A percentile compares a stretch with the other conserved stretches of the same genome.
Conservation (phyloP, 2,329 filamentous ascomycete genomes). For the Fusarium sterilihyphosum region DNA sequence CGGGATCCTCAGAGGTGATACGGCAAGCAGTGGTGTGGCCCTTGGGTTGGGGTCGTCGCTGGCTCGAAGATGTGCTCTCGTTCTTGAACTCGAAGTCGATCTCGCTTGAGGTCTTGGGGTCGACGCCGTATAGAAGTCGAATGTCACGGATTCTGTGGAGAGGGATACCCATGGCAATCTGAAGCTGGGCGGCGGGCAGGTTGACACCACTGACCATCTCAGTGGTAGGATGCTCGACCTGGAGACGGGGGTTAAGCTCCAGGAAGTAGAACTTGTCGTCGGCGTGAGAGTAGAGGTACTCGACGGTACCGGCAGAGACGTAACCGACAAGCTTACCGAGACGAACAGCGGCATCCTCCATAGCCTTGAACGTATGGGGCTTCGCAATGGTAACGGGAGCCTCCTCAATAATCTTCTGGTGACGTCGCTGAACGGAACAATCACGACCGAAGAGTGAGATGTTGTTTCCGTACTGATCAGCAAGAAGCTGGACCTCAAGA, state of each 20-base stretch:
- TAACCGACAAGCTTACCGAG: slow-evolving; percentile 95
- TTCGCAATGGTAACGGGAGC: slow-evolving; percentile 97
- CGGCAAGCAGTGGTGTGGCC: slow-evolving; percentile 98
- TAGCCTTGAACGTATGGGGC: slow-evolving; percentile 86
- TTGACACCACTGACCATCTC: slow-evolving; percentile 99
- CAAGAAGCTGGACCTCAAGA: slow-evolving; percentile 95
- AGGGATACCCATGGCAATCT: slow-evolving; percentile 98
- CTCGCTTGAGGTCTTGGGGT: slow-evolving; percentile 84
- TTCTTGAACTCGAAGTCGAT: slow-evolving; percentile 98
- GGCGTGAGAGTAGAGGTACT: slow-evolving; percentile 97
- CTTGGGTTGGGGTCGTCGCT: slow-evolving; percentile 91
- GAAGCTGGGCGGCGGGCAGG: slow-evolving; percentile 94
- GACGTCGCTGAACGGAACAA: slow-evolving; percentile 96
- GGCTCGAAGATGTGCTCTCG: slow-evolving; percentile 81
- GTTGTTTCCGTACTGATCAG: slow-evolving; percentile 99
- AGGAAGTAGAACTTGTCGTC: slow-evolving; percentile 99
- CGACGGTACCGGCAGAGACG: slow-evolving; percentile 97
- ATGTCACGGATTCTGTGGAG: slow-evolving; percentile 97
- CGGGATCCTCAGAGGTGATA: slow-evolving; percentile 98
- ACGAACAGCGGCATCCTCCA: slow-evolving; percentile 96
- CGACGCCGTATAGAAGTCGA: slow-evolving; percentile 92
- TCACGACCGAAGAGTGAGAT: slow-evolving; percentile 98
- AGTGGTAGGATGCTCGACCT: slow-evolving; percentile 98
- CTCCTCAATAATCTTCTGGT: slow-evolving; percentile 99
- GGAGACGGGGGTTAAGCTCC: slow-evolving; percentile 97